Evolutionary conservation across 495 filamentous ascomycete genomes (phyloP), one percentile per base, ranked within the genome.

Genomic region (Podospora pseudocomata): DNA sequence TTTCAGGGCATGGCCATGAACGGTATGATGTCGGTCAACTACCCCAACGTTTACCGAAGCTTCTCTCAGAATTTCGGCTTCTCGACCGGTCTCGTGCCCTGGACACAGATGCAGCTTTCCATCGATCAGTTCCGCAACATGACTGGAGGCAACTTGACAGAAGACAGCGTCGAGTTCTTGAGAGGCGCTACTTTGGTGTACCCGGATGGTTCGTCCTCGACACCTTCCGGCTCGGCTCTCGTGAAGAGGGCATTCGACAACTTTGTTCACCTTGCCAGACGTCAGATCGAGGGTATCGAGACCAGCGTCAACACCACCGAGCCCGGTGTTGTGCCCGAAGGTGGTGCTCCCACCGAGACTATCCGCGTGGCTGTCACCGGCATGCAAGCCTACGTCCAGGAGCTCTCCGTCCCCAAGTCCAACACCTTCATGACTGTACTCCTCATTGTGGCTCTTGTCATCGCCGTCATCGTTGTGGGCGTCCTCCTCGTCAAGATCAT

Each of bases 351-450:
- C 11, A 66, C 74, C 34, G 73, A 78, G 20, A 73, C 67, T 67
- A 39, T 83, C 34, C 78, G 77, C 23, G 71, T 78, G 3, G 79
- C 80, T 32, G 87, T 93, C 19, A 78, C 82, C 15, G 92, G 92
- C 60, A 88, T 97, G 64, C 84, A 92, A 75, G 89, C 84, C 2
- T 92, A 91, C 72, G 88, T 87, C 26, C 86, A 97, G 70, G 84
- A 94, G 74, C 83, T 97, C 26, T 84, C 85, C 65, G 91, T 99
- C 65, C 95, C 95, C 7, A 86, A 91, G 64, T 88, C 91, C 11
- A 95, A 98, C 78, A 93, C 92, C 7, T 99, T 99, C 79, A 96
- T 99, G 94, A 97, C 95, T 0, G 88, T 97, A 5, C 82, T 98
- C 1, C 79, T 97, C 62, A 85, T 98, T 63, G 96, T 95, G 66